Conservation (phyloP, 345 rosid genomes). For the Brassica nigra region DNA sequence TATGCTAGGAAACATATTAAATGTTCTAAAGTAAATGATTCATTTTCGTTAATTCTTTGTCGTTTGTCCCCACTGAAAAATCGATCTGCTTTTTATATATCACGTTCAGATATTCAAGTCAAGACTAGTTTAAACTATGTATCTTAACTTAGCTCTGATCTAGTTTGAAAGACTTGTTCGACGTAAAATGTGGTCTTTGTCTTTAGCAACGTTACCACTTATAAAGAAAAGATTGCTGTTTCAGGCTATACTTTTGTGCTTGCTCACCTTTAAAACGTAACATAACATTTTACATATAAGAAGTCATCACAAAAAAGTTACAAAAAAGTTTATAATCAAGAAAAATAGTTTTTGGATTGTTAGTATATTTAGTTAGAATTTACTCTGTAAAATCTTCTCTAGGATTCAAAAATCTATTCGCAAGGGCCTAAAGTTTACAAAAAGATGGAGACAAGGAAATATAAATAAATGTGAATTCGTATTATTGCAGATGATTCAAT, state of each 20-base stretch:
- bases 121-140: constrained; percentile 8
- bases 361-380: neutral
- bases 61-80: constrained; percentile 27
- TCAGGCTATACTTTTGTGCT: neutral
- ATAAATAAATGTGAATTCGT: constrained; percentile 12
- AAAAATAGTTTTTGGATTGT: neutral
- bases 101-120: neutral
- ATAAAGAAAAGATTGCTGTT: neutral
- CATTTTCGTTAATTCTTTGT: constrained; percentile 26
- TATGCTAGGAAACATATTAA: constrained; percentile 15
- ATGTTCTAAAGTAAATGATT: constrained; percentile 1
- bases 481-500: constrained; percentile 10
- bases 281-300: neutral
- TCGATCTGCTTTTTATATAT: constrained; percentile 3
- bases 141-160: neutral
- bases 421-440: neutral
- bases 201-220: neutral
- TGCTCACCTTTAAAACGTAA: neutral
- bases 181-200: neutral
- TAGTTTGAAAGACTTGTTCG: neutral
- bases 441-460: constrained; percentile 7
- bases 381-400: neutral
- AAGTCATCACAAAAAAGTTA: too few species aligned
- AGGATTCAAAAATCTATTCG: neutral
- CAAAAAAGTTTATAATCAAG: neutral